A percentile compares a stretch with the other conserved stretches of the same genome.
These are phyloP conservation scores for Hypoxylon sp. DNA, from an alignment of 2,329 filamentous ascomycete genomes.

Conservation along the genomic window DNA sequence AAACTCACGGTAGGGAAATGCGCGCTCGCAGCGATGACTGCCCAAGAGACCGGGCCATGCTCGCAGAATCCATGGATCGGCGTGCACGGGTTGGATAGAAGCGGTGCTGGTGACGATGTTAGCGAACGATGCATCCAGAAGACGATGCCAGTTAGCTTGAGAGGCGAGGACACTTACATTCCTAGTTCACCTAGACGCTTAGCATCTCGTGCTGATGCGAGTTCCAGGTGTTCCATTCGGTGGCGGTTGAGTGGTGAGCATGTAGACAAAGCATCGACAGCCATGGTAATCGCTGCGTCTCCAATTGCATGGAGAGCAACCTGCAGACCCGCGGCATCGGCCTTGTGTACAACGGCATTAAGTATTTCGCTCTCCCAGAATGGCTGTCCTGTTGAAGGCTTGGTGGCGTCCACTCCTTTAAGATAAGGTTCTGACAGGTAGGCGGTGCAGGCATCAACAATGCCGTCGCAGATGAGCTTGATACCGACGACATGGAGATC, in stretches of 20 bases:
- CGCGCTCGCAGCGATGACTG: slow-evolving; percentile 64
- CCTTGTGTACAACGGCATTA: slow-evolving; percentile 64
- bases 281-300: slow-evolving; percentile 69
- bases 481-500: slow-evolving; percentile 68
- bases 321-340: slow-evolving; percentile 67
- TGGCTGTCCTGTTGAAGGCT: slow-evolving; percentile 58
- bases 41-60: slow-evolving; percentile 73
- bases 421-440: slow-evolving; percentile 70
- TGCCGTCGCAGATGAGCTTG: slow-evolving; percentile 74
- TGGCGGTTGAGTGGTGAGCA: slow-evolving; percentile 63
- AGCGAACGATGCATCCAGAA: neutral
- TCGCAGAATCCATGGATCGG: slow-evolving; percentile 70
- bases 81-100: slow-evolving; percentile 68
- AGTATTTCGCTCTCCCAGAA: slow-evolving; percentile 68
- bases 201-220: slow-evolving; percentile 67
- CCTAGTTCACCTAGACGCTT: slow-evolving; percentile 67
- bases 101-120: slow-evolving; percentile 58
- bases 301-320: slow-evolving; percentile 75
- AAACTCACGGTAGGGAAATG: slow-evolving; percentile 74
- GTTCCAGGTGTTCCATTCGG: slow-evolving; percentile 74
- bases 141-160: neutral
- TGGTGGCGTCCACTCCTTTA: slow-evolving; percentile 53
- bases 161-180: slow-evolving; percentile 55
- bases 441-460: slow-evolving; percentile 74
- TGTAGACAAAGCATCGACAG: slow-evolving; percentile 66